These are phyloP conservation scores for Thalassia testudinum DNA, from an alignment of 116 monocot genomes.

Conservation along the genomic window DNA sequence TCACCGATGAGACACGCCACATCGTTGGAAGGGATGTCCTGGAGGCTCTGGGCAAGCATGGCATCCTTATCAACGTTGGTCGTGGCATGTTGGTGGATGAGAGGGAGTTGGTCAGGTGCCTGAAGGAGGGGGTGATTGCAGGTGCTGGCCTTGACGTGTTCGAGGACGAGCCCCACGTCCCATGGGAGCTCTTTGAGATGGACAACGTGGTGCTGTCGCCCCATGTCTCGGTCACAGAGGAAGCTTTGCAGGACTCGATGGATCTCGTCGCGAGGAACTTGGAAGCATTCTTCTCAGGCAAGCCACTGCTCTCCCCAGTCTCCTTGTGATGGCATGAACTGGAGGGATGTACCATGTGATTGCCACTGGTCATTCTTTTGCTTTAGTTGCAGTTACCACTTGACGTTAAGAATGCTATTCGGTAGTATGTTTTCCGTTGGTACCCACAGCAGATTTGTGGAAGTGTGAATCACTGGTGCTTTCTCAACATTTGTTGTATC, in stretches of 20 bases:
- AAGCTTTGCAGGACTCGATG: conserved; percentile 5
- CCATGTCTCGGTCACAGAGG: conserved; percentile 5
- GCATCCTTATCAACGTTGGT: conserved; percentile 10
- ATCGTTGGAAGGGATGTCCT: conserved; percentile 12
- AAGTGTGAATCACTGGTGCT: too few species aligned
- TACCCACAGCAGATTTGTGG: too few species aligned
- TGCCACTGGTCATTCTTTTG: too few species aligned
- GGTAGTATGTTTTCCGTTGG: too few species aligned
- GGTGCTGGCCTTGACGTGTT: conserved; percentile 19
- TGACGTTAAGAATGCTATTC: too few species aligned
- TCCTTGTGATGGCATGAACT: too few species aligned
- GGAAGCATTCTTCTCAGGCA: conserved; percentile 8
- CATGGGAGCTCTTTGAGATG: conserved; percentile 3
- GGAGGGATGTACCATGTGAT: too few species aligned
- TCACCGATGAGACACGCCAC: conserved; percentile 10
- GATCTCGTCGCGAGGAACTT: conserved; percentile 9
- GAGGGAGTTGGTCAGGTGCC: conserved; percentile 10
- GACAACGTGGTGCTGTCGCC: conserved; percentile 16
- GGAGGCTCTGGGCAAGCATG: conserved; percentile 11
- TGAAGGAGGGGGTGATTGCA: conserved; percentile 7
- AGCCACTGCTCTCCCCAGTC: conserved; percentile 3
- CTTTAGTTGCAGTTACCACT: too few species aligned
- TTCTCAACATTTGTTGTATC: too few species aligned
- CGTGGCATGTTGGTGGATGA: conserved; percentile 14
- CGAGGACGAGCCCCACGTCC: conserved; percentile 9